Evolutionary conservation across 2,329 filamentous ascomycete genomes (phyloP).

Genomic region (Arthrobotrys conoides): DNA sequence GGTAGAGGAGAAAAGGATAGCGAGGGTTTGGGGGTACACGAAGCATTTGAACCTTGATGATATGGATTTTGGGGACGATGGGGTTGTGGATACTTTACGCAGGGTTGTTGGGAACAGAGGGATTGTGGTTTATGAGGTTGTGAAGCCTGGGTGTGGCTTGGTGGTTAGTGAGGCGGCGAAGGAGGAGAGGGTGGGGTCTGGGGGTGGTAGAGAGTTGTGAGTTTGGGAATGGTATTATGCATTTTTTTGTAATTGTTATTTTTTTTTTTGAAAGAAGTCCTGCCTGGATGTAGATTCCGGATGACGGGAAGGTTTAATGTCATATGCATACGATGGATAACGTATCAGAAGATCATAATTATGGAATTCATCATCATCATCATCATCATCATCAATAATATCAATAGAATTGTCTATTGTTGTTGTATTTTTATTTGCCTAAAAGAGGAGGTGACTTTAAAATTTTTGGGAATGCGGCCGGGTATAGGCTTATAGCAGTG

Average conservation of each 20-base stretch:
- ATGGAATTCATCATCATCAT: background rate
- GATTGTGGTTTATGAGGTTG: conserved; percentile 69
- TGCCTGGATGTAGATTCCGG: too few relatives aligned
- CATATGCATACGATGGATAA: too few relatives aligned
- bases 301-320: background rate
- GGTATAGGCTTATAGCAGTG: too few relatives aligned
- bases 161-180: background rate
- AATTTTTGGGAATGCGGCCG: too few relatives aligned
- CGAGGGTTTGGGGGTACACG: conserved; percentile 68
- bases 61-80: conserved; percentile 70
- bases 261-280: too few relatives aligned
- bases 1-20: conserved; percentile 35
- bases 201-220: background rate
- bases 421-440: too few relatives aligned
- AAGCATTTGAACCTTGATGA: conserved; percentile 71
- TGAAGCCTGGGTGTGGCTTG: conserved; percentile 35
- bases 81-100: conserved; percentile 68
- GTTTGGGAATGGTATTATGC: background rate
- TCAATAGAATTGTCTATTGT: too few relatives aligned
- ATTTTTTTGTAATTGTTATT: background rate
- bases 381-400: background rate
- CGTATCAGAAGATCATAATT: background rate
- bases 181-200: background rate
- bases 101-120: conserved; percentile 70
- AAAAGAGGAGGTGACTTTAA: too few relatives aligned